Evolutionary conservation across 1,284 basidiomycete genomes (phyloP), one percentile per base, ranked within the genome.

Genomic region (Cutaneotrichosporon sp.): DNA sequence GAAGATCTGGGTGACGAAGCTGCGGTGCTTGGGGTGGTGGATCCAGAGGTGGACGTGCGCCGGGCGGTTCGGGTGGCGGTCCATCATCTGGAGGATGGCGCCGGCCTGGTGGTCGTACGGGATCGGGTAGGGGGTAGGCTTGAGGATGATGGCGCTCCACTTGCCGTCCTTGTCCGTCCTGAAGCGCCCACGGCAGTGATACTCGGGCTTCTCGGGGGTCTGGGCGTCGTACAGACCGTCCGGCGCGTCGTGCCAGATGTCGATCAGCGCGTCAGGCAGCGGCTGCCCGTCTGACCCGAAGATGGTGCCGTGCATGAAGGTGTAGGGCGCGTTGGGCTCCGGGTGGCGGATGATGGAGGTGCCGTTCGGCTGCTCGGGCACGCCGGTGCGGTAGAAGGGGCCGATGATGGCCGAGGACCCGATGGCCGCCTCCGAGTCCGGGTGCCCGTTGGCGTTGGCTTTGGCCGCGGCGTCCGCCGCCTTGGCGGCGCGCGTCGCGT

Each of bases 181-280:
- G 68, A 79, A 79, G 24, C 68, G 66, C 27, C 75, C 75, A 34
- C 72, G 64, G 59, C 74, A 73, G 64, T 76, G 69, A 58, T 68
- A 71, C 57, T 79, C 75, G 7, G 79, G 76, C 68, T 79, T 76
- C 4, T 73, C 62, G 9, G 73, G 72, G 20, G 72, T 71, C 64
- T 80, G 79, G 20, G 78, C 69, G 64, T 80, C 79, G 69, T 80
- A 81, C 13, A 77, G 67, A 1, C 79, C 79, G 60, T 81, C 78
- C 18, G 77, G 76, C 3, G 63, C 67, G 45, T 68, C 76, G 67
- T 80, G 78, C 79, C 79, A 80, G 42, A 79, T 66, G 61, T 81
- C 79, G 31, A 81, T 70, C 27, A 67, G 50, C 5, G 77, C 79
- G 34, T 72, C 70, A 1, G 66, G 66, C 9, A 81, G 61, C 3